Evolutionary conservation across 306 rosid genomes (phyloP).

Genomic region (Rosa rugosa): DNA sequence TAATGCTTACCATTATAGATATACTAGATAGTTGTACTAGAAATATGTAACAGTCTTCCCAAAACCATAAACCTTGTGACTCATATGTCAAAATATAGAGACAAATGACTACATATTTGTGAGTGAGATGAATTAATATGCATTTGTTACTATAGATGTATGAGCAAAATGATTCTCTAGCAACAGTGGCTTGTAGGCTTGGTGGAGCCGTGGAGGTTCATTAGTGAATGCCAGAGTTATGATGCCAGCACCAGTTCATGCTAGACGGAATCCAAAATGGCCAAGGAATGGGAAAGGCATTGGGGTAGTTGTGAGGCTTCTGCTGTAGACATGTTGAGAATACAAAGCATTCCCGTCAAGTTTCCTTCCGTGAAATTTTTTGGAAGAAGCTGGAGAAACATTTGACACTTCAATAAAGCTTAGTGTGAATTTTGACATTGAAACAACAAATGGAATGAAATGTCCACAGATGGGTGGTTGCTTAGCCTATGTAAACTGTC

Average conservation of each 20-base stretch:
- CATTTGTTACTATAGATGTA: constrained; percentile 16
- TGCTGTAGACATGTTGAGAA: constrained; percentile 32
- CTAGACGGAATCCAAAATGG: constrained; percentile 36
- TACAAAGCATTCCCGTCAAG: constrained; percentile 28
- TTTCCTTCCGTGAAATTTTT: constrained; percentile 26
- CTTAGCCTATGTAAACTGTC: constrained; percentile 38
- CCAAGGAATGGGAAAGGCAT: constrained; percentile 44
- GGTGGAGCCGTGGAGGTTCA: constrained; percentile 33
- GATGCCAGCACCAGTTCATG: constrained; percentile 33
- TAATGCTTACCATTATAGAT: background rate
- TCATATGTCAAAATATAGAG: background rate
- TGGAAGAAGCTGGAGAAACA: constrained; percentile 30
- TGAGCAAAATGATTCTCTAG: constrained; percentile 32
- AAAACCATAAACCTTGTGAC: background rate
- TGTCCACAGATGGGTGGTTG: constrained; percentile 16
- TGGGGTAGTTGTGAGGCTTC: constrained; percentile 39
- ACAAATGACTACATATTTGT: background rate
- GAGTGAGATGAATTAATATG: background rate
- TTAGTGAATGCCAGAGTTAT: constrained; percentile 41
- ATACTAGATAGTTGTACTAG: background rate
- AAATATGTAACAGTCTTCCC: background rate
- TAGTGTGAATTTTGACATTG: constrained; percentile 32
- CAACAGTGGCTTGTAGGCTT: constrained; percentile 37
- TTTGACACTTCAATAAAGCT: constrained; percentile 30
- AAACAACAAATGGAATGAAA: constrained; percentile 11